These are phyloP conservation scores for Rhizoclosmatium sp. DNA, from an alignment of 192 early-diverging fungal genomes.

Conservation along the genomic window DNA sequence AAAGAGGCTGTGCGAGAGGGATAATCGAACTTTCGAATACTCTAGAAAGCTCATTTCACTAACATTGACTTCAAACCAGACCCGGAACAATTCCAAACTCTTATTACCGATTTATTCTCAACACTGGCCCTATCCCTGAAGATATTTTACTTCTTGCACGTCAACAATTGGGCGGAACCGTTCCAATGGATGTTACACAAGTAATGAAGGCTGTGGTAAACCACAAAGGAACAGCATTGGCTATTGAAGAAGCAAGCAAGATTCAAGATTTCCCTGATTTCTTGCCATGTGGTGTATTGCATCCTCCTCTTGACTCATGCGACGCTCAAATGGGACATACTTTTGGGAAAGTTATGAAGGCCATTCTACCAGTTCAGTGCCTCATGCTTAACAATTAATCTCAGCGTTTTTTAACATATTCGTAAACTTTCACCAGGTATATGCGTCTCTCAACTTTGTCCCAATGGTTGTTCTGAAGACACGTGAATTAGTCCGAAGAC, in stretches of 20 bases:
- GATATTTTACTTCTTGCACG: background rate
- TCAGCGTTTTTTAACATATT: constrained; percentile 39
- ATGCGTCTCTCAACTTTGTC: constrained; percentile 77
- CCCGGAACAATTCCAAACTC: constrained; percentile 56
- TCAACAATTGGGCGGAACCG: constrained; percentile 4
- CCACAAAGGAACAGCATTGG: background rate
- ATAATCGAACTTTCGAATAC: too few relatives aligned
- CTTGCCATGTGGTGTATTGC: constrained; percentile 25
- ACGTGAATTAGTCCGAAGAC: constrained; percentile 64
- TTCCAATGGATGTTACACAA: constrained; percentile 2
- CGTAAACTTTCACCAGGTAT: constrained; percentile 62
- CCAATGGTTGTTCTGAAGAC: constrained; percentile 73
- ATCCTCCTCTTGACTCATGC: constrained; percentile 58
- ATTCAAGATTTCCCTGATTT: constrained; percentile 5
- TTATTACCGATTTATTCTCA: constrained; percentile 44
- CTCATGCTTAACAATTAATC: background rate
- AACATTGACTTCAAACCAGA: background rate
- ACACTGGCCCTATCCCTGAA: constrained; percentile 25
- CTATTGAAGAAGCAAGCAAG: background rate
- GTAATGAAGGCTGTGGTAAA: constrained; percentile 14
- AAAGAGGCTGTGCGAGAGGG: too few relatives aligned
- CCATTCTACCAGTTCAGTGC: constrained; percentile 29
- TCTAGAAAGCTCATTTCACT: background rate
- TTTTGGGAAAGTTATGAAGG: constrained; percentile 24
- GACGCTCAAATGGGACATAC: constrained; percentile 47